These are phyloP conservation scores for Vanderwaltozyma tropicalis DNA, from an alignment of 805 yeast genomes.

Conservation along the genomic window DNA sequence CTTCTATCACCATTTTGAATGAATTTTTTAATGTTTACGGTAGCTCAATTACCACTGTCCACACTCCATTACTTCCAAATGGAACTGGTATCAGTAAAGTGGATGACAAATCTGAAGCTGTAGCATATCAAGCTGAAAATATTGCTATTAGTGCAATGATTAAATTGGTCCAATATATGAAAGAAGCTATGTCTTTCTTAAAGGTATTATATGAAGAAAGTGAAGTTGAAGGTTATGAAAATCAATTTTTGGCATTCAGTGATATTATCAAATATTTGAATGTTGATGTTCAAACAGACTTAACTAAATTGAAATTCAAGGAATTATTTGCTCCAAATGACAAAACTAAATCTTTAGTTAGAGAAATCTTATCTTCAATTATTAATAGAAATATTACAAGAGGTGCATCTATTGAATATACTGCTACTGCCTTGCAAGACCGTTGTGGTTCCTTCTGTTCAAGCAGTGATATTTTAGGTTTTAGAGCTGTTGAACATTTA, in stretches of 20 bases:
- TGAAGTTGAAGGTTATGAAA: slow-evolving; percentile 30
- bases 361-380: slow-evolving; percentile 79
- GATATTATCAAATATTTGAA: slow-evolving; percentile 64
- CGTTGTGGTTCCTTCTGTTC: slow-evolving; percentile 94
- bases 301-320: slow-evolving; percentile 57
- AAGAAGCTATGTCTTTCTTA: slow-evolving; percentile 84
- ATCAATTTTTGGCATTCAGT: slow-evolving; percentile 36
- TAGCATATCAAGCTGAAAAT: slow-evolving; percentile 80
- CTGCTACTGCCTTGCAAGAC: slow-evolving; percentile 79
- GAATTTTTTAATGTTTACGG: slow-evolving; percentile 63
- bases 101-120: slow-evolving; percentile 40
- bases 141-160: slow-evolving; percentile 73
- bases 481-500: slow-evolving; percentile 86
- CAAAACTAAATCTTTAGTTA: slow-evolving; percentile 46
- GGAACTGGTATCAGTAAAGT: not conserved
- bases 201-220: slow-evolving; percentile 71
- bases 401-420: slow-evolving; percentile 88
- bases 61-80: slow-evolving; percentile 37
- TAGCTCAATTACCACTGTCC: slow-evolving; percentile 28
- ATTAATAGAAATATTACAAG: slow-evolving; percentile 79
- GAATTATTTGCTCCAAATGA: slow-evolving; percentile 68
- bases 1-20: slow-evolving; percentile 57
- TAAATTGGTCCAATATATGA: slow-evolving; percentile 63
- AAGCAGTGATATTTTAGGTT: slow-evolving; percentile 82
- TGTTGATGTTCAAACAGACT: slow-evolving; percentile 53